Evolutionary conservation across 805 yeast species (phyloP).

Genomic region (Saturnispora quitensis): DNA sequence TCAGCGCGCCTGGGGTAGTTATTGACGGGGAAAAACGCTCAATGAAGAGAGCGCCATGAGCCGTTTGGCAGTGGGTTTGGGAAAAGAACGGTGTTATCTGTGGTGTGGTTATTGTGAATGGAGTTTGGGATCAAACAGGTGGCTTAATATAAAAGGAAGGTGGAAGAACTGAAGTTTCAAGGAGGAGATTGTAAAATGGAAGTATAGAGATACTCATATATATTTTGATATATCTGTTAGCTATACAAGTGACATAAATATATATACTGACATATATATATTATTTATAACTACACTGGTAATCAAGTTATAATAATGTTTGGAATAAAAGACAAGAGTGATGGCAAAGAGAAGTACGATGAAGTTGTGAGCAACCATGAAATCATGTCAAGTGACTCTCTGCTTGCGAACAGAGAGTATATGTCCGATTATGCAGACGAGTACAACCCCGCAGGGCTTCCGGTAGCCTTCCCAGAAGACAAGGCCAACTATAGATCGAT

Average conservation of each 20-base stretch:
- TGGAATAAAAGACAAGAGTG: not conserved
- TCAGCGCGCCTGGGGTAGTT: not conserved
- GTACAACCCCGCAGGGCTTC: slow-evolving; percentile 24
- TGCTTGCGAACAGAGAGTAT: slow-evolving; percentile 11
- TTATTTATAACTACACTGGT: too few species aligned
- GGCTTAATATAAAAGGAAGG: not conserved
- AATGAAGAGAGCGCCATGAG: not conserved
- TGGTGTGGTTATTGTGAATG: not conserved
- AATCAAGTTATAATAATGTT: not conserved
- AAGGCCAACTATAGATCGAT: slow-evolving; percentile 27
- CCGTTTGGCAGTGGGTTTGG: not conserved
- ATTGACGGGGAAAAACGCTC: not conserved
- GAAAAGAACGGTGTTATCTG: not conserved
- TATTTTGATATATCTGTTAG: too few species aligned
- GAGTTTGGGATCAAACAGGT: not conserved
- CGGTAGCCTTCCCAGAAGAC: slow-evolving; percentile 24
- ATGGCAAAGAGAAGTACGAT: not conserved
- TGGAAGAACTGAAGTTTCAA: not conserved
- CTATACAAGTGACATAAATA: too few species aligned
- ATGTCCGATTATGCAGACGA: slow-evolving; percentile 23
- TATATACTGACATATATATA: not conserved
- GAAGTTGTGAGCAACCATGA: not conserved
- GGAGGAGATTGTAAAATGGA: too few species aligned
- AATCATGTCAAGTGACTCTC: not conserved
- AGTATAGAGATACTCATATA: not conserved